Percentiles rank a stretch among this genome's conserved stretches.
Evolutionary conservation across 2,329 filamentous ascomycete species (phyloP).

Genomic region (Orbilia quercus): DNA sequence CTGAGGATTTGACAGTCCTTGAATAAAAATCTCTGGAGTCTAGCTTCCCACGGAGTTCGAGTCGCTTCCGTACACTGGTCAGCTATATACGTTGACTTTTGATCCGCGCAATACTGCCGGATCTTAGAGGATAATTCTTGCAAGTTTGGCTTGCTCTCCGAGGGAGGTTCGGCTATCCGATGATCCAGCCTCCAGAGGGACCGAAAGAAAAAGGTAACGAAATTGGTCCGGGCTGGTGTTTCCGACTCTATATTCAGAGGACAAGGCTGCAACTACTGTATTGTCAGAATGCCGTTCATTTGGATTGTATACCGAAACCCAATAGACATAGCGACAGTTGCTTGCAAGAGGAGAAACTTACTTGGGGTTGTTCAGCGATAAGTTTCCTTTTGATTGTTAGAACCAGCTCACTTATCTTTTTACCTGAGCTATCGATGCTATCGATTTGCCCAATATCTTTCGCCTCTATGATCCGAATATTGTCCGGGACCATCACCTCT

Average conservation of each 20-base stretch:
- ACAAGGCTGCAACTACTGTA: no score
- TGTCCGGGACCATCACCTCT: slow-evolving; percentile 18
- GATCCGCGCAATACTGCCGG: no score
- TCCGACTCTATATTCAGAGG: no score
- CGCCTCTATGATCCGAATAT: slow-evolving; percentile 20
- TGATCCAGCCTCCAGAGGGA: no score
- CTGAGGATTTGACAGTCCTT: slow-evolving; percentile 7
- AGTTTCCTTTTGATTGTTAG: not conserved
- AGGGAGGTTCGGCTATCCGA: no score
- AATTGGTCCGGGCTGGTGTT: no score
- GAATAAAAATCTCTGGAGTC: slow-evolving; percentile 12
- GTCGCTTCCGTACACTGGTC: not conserved
- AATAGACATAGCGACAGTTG: not conserved
- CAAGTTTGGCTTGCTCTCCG: no score
- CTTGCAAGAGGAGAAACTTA: not conserved
- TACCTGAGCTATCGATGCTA: slow-evolving; percentile 2
- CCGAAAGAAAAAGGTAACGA: no score
- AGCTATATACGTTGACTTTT: not conserved
- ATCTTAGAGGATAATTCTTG: no score
- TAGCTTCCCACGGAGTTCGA: not conserved
- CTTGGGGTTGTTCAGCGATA: not conserved
- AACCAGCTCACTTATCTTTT: slow-evolving; percentile 5
- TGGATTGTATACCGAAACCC: no score
- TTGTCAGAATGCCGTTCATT: no score
- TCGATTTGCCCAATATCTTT: not conserved